phyloP scores from a whole-genome alignment of 106 monocot genomes.

The Phalaenopsis aphrodite region DNA sequence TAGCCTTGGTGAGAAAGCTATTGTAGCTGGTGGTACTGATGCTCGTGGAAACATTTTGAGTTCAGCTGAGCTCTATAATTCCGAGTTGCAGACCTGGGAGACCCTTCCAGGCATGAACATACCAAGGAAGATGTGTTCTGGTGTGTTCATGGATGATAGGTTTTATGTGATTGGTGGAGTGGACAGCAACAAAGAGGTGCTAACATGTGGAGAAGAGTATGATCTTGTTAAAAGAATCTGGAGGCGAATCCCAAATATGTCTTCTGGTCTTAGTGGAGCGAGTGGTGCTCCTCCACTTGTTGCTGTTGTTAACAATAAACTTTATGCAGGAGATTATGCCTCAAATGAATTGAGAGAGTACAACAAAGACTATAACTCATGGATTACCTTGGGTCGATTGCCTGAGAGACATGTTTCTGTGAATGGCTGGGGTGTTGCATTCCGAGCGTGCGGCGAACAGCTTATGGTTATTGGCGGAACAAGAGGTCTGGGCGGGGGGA shows the following conservation, averaged over 20 bases:
- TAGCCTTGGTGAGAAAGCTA: constrained; percentile 59
- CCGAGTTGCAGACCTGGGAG: constrained; percentile 49
- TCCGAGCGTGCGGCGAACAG: constrained; percentile 51
- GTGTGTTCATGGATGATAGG: constrained; percentile 75
- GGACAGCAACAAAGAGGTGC: constrained; percentile 23
- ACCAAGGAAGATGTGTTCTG: constrained; percentile 79
- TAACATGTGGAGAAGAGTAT: constrained; percentile 80
- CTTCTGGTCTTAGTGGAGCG: constrained; percentile 40
- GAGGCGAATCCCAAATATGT: constrained; percentile 65
- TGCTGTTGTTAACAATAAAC: constrained; percentile 72
- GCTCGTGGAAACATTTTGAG: constrained; percentile 32
- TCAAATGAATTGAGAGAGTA: constrained; percentile 62
- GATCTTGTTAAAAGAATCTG: constrained; percentile 41
- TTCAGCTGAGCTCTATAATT: constrained; percentile 75
- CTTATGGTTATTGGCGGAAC: constrained; percentile 49
- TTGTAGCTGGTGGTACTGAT: constrained; percentile 64
- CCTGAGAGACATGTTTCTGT: constrained; percentile 58
- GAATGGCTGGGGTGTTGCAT: constrained; percentile 86
- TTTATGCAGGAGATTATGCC: constrained; percentile 62
- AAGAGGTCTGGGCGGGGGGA: constrained; percentile 27
- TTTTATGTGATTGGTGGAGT: constrained; percentile 84
- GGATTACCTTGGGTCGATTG: constrained; percentile 44
- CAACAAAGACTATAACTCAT: constrained; percentile 43
- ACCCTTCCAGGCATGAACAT: constrained; percentile 58
- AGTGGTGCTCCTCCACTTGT: constrained; percentile 68